phyloP scores from a whole-genome alignment of 2,329 filamentous ascomycete genomes.

The Neodidymelliopsis sp. region DNA sequence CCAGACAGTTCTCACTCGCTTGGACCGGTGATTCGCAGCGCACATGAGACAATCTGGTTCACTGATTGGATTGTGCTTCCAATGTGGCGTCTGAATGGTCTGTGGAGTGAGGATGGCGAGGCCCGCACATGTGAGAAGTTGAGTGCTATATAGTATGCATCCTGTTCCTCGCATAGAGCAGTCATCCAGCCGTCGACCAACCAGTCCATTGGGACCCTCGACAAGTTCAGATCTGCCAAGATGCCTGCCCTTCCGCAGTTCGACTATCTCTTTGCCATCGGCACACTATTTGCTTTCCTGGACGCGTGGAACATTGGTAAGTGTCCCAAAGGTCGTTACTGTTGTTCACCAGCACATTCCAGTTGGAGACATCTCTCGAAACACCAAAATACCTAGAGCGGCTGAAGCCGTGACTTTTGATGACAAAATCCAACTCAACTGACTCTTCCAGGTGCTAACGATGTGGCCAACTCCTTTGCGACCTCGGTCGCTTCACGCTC shows the following conservation, averaged over 20 bases:
- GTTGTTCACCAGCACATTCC: no score
- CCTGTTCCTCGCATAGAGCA: conserved; percentile 3
- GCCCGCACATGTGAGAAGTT: conserved; percentile 2
- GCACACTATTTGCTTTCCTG: conserved; percentile 70
- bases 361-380: no score
- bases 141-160: conserved; percentile 25
- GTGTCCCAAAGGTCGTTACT: background rate
- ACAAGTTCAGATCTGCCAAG: conserved; percentile 17
- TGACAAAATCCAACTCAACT: no score
- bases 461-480: conserved; percentile 60
- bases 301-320: conserved; percentile 71
- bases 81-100: conserved; percentile 17
- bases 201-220: conserved; percentile 17
- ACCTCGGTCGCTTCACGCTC: conserved; percentile 58
- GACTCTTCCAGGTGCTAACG: conserved; percentile 53
- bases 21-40: conserved; percentile 5
- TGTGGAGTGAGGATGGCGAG: conserved; percentile 4
- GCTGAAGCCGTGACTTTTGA: no score
- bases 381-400: no score
- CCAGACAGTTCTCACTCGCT: conserved; percentile 8
- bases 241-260: conserved; percentile 59
- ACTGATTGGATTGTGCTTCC: conserved; percentile 21
- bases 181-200: conserved; percentile 17
- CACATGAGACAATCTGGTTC: conserved; percentile 24
- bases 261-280: conserved; percentile 70